phyloP scores from a whole-genome alignment of 495 filamentous ascomycete species.

The Annulohypoxylon stygium region DNA sequence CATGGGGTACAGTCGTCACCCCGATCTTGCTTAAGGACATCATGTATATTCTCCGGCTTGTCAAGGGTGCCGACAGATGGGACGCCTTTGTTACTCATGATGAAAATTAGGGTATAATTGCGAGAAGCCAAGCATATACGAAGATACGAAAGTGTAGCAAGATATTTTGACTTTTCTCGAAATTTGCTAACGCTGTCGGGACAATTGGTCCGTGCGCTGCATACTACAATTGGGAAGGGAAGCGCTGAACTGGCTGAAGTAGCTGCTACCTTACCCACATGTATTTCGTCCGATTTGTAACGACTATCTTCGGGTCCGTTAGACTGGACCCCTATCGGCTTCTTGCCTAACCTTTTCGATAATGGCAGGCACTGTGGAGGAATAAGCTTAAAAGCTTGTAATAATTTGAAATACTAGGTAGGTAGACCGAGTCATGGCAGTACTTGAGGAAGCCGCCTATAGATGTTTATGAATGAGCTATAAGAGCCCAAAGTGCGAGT shows the following conservation, averaged over 20 bases:
- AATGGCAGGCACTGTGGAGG: background rate
- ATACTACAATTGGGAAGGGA: background rate
- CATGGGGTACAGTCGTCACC: constrained; percentile 79
- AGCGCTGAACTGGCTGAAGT: background rate
- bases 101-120: constrained; percentile 8
- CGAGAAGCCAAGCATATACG: background rate
- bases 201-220: constrained; percentile 19
- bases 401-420: background rate
- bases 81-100: constrained; percentile 59
- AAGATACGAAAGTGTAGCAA: background rate
- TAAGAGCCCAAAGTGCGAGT: background rate
- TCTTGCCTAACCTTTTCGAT: background rate
- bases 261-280: constrained; percentile 8
- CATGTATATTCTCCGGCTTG: constrained; percentile 65
- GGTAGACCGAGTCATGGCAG: background rate
- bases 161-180: constrained; percentile 11
- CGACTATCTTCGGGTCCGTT: constrained; percentile 9
- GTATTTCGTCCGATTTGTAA: constrained; percentile 10
- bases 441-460: background rate
- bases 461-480: background rate
- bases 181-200: background rate
- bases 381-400: constrained; percentile 1
- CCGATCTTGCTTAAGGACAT: constrained; percentile 70
- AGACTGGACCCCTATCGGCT: constrained; percentile 21
- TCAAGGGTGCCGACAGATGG: constrained; percentile 59